These are phyloP conservation scores for Talaromyces funiculosus DNA, from an alignment of 2,329 filamentous ascomycete genomes.

Conservation along the genomic window DNA sequence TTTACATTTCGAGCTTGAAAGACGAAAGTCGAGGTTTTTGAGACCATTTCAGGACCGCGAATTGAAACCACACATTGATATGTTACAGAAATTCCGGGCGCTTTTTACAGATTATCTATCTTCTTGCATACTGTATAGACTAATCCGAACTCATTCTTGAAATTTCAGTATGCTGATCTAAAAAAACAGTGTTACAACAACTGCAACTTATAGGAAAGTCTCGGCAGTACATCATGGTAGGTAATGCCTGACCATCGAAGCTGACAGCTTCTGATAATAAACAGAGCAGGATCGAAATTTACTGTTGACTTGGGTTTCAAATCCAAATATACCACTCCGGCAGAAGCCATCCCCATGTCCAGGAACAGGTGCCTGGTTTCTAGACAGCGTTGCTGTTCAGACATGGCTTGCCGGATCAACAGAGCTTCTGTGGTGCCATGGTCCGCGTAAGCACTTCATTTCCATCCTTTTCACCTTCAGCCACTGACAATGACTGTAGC, in stretches of 20 bases:
- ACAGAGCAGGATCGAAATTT: neutral
- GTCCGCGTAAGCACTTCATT: neutral
- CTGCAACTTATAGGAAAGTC: neutral
- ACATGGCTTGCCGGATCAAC: conserved; percentile 1
- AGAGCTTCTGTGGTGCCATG: conserved; percentile 5
- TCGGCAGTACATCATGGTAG: neutral
- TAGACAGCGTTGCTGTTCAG: neutral
- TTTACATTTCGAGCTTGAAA: conserved; percentile 1
- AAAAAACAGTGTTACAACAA: neutral
- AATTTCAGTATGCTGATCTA: neutral
- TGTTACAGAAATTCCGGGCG: conserved; percentile 4
- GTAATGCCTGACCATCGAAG: neutral
- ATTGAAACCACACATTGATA: neutral
- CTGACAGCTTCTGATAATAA: neutral
- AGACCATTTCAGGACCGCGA: conserved; percentile 1
- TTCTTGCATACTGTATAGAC: conserved; percentile 1
- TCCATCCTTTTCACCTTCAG: neutral
- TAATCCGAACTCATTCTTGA: neutral
- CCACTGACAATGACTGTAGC: neutral
- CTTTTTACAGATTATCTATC: conserved; percentile 3
- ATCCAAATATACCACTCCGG: neutral
- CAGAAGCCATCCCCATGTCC: neutral
- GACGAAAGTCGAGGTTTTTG: conserved; percentile 1
- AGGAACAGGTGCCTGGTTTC: conserved; percentile 1
- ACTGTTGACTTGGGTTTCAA: neutral